phyloP scores from a whole-genome alignment of 345 rosid genomes.

The Excoecaria cochinchinensis region DNA sequence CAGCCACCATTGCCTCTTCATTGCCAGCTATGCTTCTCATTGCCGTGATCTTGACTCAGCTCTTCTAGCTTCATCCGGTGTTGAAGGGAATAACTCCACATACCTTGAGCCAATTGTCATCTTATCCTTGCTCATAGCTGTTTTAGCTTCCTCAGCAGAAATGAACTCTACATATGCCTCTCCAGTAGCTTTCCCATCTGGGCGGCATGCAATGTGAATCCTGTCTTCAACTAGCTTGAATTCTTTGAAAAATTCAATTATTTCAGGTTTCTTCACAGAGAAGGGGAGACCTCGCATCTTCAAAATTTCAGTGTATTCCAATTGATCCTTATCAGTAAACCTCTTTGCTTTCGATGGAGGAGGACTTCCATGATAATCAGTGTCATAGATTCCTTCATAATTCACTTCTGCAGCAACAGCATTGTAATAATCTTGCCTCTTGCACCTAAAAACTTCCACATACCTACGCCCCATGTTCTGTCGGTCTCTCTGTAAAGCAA shows the following conservation, averaged over 20 bases:
- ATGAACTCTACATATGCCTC: conserved; percentile 86
- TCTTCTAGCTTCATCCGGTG: conserved; percentile 79
- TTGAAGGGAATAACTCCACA: conserved; percentile 82
- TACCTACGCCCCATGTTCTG: conserved; percentile 90
- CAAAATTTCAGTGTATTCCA: conserved; percentile 74
- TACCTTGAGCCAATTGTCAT: conserved; percentile 86
- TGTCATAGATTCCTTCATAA: conserved; percentile 69
- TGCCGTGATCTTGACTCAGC: conserved; percentile 92
- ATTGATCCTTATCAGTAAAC: conserved; percentile 63
- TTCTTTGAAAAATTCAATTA: conserved; percentile 65
- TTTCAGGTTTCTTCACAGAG: conserved; percentile 63
- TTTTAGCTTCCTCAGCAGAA: conserved; percentile 72
- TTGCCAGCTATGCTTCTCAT: conserved; percentile 24
- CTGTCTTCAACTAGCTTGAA: conserved; percentile 56
- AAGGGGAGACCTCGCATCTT: conserved; percentile 94
- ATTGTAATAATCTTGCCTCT: conserved; percentile 75
- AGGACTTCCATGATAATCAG: conserved; percentile 66
- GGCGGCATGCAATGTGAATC: conserved; percentile 78
- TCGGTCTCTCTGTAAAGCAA: conserved; percentile 82
- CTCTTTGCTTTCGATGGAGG: conserved; percentile 69
- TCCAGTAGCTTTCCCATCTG: conserved; percentile 94
- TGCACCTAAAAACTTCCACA: conserved; percentile 88
- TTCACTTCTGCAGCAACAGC: conserved; percentile 86
- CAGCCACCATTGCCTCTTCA: background rate
- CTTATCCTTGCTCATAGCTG: conserved; percentile 88